A percentile compares a stretch with the other conserved stretches of the same genome.
Conservation (phyloP, 768 basidiomycete species). For the Favolaschia claudopus region DNA sequence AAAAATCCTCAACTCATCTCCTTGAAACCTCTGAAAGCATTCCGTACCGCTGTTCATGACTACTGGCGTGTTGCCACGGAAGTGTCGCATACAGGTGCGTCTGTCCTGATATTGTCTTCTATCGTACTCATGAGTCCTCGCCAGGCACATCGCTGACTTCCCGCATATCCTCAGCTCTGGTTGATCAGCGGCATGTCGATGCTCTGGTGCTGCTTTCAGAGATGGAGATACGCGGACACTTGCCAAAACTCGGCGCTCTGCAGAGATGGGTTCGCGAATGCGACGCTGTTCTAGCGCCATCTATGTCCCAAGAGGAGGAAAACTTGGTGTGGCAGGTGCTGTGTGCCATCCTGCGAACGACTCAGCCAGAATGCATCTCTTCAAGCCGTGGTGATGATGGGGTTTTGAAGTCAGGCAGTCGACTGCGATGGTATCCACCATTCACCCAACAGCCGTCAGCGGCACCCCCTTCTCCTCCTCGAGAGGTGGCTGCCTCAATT, state of each 20-base stretch:
- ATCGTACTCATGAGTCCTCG: background rate
- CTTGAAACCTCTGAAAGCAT: slow-evolving; percentile 42
- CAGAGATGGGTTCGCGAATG: slow-evolving; percentile 67
- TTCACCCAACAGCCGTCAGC: slow-evolving; percentile 36
- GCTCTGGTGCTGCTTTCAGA: slow-evolving; percentile 63
- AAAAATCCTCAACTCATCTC: slow-evolving; percentile 42
- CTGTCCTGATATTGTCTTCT: background rate
- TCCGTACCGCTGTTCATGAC: slow-evolving; percentile 47
- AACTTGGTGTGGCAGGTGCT: slow-evolving; percentile 54
- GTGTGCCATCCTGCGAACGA: slow-evolving; percentile 57
- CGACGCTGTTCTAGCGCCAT: slow-evolving; percentile 55
- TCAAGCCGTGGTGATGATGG: slow-evolving; percentile 27
- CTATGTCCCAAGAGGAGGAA: slow-evolving; percentile 48
- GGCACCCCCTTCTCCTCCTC: slow-evolving; percentile 10
- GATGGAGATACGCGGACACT: slow-evolving; percentile 53
- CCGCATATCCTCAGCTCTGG: slow-evolving; percentile 49
- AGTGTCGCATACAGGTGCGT: slow-evolving; percentile 40
- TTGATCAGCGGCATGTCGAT: slow-evolving; percentile 52
- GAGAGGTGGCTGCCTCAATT: slow-evolving; percentile 21
- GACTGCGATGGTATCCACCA: slow-evolving; percentile 43
- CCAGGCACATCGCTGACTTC: slow-evolving; percentile 45
- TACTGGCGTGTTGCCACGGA: slow-evolving; percentile 46
- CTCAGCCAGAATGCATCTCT: slow-evolving; percentile 43
- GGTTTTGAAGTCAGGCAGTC: slow-evolving; percentile 35
- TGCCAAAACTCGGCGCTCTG: slow-evolving; percentile 59